Evolutionary conservation across 257 asterid genomes (phyloP), one percentile per base, ranked within the genome.

Genomic region (Nicotiana attenuata): DNA sequence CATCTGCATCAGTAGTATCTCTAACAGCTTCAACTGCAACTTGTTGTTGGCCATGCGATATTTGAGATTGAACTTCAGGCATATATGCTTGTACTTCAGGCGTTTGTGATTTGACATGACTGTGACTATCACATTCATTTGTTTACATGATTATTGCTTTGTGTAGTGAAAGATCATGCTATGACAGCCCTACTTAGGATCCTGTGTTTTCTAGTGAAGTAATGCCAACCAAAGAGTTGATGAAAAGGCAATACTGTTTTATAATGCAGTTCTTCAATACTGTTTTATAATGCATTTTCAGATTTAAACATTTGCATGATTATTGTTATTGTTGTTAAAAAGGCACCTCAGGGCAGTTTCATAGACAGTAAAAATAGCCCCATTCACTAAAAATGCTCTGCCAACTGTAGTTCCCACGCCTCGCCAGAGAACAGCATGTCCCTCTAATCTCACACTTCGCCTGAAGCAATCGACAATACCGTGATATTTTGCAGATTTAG

Each of bases 381-480:
- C 97, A 65, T 93, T 92, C 66, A 91, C 97, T 0, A 95, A 33
- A 22, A 95, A 93, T 5, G 99, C 97, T 89, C 98, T 84, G 8
- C 91, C 73, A 53, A 91, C 84, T 0, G 99, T 86, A 10, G 92
- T 88, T 81, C 97, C 97, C 15, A 92, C 29, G 14, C 99, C 99
- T 69, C 99, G 89, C 97, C 98, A 93, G 67, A 95, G 81, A 82
- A 88, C 90, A 14, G n/a, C 19, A 17, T 87, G 87, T 4, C 98
- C 98, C 67, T 95, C 97, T 66, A 78, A 73, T 31, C 65, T 73
- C 3, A 94, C 89, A 41, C 92, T 91, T 15, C 13, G 81, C 29
- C 83, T 80, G 53, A 90, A 92, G 78, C 95, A 93, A 61, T 93
- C 93, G 2, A 87, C 59, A 22, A 93, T 87, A 57, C 97, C 94